Base-by-base conservation (phyloP, 225 moss, liverwort and hornwort genomes). In the Sphagnum contortum region DNA sequence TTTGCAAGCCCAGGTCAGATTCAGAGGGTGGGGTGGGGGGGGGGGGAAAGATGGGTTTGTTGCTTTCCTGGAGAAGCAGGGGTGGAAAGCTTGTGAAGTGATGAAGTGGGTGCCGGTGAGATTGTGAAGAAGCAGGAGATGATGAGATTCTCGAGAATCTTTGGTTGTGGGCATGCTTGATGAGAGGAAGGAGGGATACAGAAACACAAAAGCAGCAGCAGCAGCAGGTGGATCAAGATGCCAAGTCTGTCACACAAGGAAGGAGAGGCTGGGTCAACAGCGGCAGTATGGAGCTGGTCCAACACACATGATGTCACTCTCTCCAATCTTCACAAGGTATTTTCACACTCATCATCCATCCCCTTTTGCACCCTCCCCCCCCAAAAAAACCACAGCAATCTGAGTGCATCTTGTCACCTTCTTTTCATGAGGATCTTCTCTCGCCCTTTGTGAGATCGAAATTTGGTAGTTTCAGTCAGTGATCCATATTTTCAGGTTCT, bases 291-390 rank as follows among this genome's bases (percentile, higher is more conserved):
- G 98, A 83, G 92, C 63, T 87, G 93, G 68, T 93, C 98, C 73
- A 89, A 74, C 67, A 91, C 91, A 60, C 91, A 93, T 69, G 98
- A 98, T 77, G 93, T 93, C 75, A 98, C 82, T 70, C 79, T 81
- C 45, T 77, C 89, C 64, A 91, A 98, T 89, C 93, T 98, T 69
- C 86, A 98, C 76, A 98, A 98, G 98, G 98, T 93, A 76, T 59
- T 71, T 56, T 56, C 55, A 60, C 59, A 50, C 59, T 69, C 57
- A 60, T 52, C 57, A 55, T 12, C 49, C 44, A 61, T 66, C 44
- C 9, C 8, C 57, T 11, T 59, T 45, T 60, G 44, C 29, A 57
- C 5, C 9, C 7, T 46, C 58, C 47, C 9, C 14, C 59, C 48
- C 63, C 47, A 9, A 11, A 44, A 7, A 9, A 29, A 1, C 5